Conservation (phyloP, 1,139 yeast genomes). For the Hanseniaspora uvarum region DNA sequence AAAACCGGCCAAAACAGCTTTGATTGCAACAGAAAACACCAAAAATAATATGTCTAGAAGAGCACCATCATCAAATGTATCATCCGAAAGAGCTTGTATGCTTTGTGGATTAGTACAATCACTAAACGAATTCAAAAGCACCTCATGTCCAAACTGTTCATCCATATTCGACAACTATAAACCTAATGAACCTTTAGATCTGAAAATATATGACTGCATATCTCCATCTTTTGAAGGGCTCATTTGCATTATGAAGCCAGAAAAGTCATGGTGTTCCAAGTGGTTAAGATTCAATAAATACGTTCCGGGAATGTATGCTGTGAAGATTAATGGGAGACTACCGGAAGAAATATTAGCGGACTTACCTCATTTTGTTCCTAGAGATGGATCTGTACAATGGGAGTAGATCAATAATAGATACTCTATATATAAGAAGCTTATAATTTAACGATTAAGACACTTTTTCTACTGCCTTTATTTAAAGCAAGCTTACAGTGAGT, state of each 20-base stretch:
- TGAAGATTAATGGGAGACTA: constrained; percentile 79
- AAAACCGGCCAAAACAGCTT: no score
- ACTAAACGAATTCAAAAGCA: constrained; percentile 50
- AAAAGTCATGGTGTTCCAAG: constrained; percentile 89
- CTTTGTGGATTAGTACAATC: constrained; percentile 81
- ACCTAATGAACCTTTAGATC: constrained; percentile 42
- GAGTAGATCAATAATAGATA: constrained; percentile 1
- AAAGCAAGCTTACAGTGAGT: no score
- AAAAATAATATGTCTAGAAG: not conserved
- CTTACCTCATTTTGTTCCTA: constrained; percentile 75
- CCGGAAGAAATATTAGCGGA: constrained; percentile 77
- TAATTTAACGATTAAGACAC: not conserved
- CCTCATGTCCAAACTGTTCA: constrained; percentile 98
- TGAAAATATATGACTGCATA: constrained; percentile 80
- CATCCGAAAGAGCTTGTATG: constrained; percentile 91
- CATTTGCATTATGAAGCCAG: constrained; percentile 81
- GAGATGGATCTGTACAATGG: constrained; percentile 73
- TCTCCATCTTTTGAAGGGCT: constrained; percentile 95
- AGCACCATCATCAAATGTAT: constrained; percentile 20
- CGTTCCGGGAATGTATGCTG: constrained; percentile 85
- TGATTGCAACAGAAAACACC: constrained; percentile 18
- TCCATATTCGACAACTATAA: constrained; percentile 54
- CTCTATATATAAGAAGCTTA: not conserved
- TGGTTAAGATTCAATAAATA: constrained; percentile 92
- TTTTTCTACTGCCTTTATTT: no score